These are phyloP conservation scores for Metarhizium sp. DNA, from an alignment of 2,329 filamentous ascomycete species.

Conservation along the genomic window DNA sequence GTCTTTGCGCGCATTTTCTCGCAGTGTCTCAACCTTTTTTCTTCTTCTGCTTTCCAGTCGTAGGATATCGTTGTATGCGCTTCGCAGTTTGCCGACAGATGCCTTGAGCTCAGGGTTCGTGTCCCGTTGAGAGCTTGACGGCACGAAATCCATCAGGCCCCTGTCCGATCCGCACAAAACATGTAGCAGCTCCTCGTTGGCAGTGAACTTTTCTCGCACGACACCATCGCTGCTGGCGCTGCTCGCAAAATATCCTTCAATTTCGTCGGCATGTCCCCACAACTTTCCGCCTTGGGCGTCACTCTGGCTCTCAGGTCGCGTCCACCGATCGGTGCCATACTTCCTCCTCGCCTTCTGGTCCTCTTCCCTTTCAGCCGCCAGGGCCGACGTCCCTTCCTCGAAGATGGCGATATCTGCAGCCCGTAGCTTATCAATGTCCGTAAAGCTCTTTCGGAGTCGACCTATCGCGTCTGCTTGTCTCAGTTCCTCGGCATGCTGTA, in stretches of 20 bases:
- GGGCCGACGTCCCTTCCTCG: constrained; percentile 69
- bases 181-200: constrained; percentile 64
- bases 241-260: constrained; percentile 74
- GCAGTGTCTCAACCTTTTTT: constrained; percentile 69
- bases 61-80: constrained; percentile 74
- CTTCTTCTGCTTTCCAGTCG: constrained; percentile 73
- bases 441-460: constrained; percentile 67
- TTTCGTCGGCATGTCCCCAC: constrained; percentile 66
- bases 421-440: constrained; percentile 86
- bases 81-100: constrained; percentile 67
- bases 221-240: constrained; percentile 46
- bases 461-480: constrained; percentile 81
- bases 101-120: constrained; percentile 75
- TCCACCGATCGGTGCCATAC: constrained; percentile 84
- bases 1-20: constrained; percentile 72
- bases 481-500: constrained; percentile 89
- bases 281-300: constrained; percentile 61
- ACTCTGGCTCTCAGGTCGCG: constrained; percentile 55
- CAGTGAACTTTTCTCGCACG: constrained; percentile 69
- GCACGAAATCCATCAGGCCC: constrained; percentile 79
- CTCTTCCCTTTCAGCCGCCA: constrained; percentile 74
- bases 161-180: constrained; percentile 73
- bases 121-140: constrained; percentile 68
- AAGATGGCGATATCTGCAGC: constrained; percentile 68
- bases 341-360: constrained; percentile 66